Percentiles rank a stretch among this genome's conserved stretches.
These are phyloP conservation scores for Eucalyptus paniculata DNA, from an alignment of 345 rosid species.

Conservation along the genomic window DNA sequence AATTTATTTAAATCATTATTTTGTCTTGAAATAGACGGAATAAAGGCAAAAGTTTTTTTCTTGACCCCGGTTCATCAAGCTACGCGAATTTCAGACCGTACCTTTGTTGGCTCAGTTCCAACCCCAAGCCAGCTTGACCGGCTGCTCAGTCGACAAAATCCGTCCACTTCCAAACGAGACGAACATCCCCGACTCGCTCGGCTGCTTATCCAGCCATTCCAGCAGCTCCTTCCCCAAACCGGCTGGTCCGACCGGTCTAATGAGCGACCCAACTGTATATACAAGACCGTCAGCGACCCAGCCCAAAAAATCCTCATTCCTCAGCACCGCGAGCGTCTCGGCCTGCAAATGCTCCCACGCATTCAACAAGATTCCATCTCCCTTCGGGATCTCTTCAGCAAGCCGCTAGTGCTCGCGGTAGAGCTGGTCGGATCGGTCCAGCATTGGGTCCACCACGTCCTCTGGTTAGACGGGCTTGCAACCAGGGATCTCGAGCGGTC, in stretches of 20 bases:
- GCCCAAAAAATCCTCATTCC: not conserved
- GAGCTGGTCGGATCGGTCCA: conserved; percentile 5
- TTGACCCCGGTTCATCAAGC: not conserved
- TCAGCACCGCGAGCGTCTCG: conserved; percentile 15
- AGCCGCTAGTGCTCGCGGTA: not conserved
- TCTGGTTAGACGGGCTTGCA: conserved; percentile 28
- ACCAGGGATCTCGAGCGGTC: conserved; percentile 36
- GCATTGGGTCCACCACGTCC: conserved; percentile 24
- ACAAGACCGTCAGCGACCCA: conserved; percentile 7
- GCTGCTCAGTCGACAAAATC: conserved; percentile 31
- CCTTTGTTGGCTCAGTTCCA: conserved; percentile 39
- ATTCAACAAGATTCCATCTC: conserved; percentile 49
- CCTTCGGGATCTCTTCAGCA: conserved; percentile 4
- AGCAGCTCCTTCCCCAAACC: not conserved
- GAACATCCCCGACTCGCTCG: conserved; percentile 29
- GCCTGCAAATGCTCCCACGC: conserved; percentile 46
- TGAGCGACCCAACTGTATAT: conserved; percentile 33
- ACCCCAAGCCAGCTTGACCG: conserved; percentile 39
- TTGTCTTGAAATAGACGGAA: not conserved
- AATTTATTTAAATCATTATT: no score
- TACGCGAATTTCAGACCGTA: not conserved
- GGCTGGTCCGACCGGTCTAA: not conserved
- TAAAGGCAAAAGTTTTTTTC: not conserved
- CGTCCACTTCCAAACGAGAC: conserved; percentile 77
- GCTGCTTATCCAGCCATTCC: no score